Base-by-base conservation (phyloP, 1,284 basidiomycete genomes). In the Xerocomus nothofagi region DNA sequence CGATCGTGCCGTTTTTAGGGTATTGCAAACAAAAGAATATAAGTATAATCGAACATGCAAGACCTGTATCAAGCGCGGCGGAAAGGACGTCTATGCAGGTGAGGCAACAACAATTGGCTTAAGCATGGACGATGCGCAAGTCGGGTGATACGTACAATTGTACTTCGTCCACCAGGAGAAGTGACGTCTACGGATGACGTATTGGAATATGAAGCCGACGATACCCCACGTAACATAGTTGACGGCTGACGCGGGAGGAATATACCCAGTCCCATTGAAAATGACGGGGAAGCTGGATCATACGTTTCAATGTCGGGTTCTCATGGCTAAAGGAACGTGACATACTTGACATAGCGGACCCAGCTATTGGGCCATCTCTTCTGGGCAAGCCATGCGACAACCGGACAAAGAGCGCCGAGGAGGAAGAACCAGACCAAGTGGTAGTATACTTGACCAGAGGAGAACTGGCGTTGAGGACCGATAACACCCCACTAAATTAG, bases 161-260 rank as follows among this genome's bases (percentile, higher is more conserved):
- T 81, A 83, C 65, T 78, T 75, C 7, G 75, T 71, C 78, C 79
- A 80, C 78, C 78, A 80, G 20, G 70, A 65, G 57, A 79, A 79
- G 55, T 77, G 62, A 24, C 73, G 70, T 49, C 76, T 67, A 31
- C 78, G 73, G 50, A 79, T 74, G 58, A 77, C 56, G 52, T 76
- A 82, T 66, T 83, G 77, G 72, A 82, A 81, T 47, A 76, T 66
- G 59, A 77, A 78, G 7, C 76, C 76, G 34, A 77, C 72, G 48
- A 77, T 71, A n/a, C 68, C 70, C 76, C 76, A 78, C 1, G 76
- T 70, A 4, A 77, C 73, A 54, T 74, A 77, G 63, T 77, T 77
- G 52, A 70, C 56, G 11, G 74, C 74, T 10, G 67, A 69, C 11
- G 75, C 75, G 18, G 75, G 75, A 14, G 85, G 83, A 42, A 85